These are phyloP conservation scores for Fagus crenata DNA, from an alignment of 306 rosid species.

Conservation along the genomic window DNA sequence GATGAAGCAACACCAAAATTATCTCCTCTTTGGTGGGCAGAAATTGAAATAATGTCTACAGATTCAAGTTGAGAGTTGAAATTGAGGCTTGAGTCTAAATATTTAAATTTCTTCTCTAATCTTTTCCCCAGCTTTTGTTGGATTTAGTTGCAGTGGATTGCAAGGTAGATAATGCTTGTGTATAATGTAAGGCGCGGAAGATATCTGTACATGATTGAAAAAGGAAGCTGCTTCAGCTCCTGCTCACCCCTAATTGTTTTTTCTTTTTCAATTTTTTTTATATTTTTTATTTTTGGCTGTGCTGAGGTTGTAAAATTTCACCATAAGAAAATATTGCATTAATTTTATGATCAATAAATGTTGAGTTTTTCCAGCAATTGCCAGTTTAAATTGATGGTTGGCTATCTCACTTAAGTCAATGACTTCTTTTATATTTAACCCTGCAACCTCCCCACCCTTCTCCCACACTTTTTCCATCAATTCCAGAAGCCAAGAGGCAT, in stretches of 20 bases:
- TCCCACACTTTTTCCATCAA: not conserved
- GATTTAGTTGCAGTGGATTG: constrained; percentile 23
- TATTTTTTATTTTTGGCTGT: not conserved
- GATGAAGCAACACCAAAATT: constrained; percentile 73
- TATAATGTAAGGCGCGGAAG: constrained; percentile 13
- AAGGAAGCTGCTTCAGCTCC: constrained; percentile 6
- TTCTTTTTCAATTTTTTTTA: not conserved
- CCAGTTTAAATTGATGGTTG: not conserved
- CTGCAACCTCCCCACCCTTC: not conserved
- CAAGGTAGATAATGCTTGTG: constrained; percentile 15
- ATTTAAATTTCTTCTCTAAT: constrained; percentile 14
- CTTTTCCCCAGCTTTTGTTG: constrained; percentile 28
- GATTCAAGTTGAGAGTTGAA: constrained; percentile 44
- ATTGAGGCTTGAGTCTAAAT: constrained; percentile 15
- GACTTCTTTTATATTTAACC: not conserved
- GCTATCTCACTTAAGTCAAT: not conserved
- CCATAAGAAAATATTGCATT: not conserved
- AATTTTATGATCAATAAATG: constrained; percentile 11
- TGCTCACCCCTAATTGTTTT: not conserved
- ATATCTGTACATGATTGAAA: constrained; percentile 26
- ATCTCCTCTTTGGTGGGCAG: constrained; percentile 98
- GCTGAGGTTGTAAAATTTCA: not conserved
- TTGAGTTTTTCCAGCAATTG: not conserved
- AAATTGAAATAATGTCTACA: constrained; percentile 72
- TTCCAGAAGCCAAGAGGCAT: not conserved